phyloP scores from a whole-genome alignment of 2,329 filamentous ascomycete genomes.

The Magnaporthales sp. region DNA sequence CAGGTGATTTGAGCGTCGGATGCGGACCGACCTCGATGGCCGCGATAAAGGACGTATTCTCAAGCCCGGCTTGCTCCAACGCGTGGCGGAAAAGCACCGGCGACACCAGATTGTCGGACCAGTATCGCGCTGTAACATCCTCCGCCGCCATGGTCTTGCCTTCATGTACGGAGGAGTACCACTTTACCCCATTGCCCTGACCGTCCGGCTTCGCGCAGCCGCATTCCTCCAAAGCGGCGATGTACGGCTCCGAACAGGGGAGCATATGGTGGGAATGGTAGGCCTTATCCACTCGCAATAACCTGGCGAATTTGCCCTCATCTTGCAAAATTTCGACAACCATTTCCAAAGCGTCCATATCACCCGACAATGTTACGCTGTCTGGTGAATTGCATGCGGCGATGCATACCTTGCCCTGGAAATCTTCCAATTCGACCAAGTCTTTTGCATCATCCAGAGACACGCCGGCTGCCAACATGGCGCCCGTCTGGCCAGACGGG shows the following conservation, averaged over 20 bases:
- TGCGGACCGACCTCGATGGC: neutral
- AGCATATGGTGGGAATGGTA: slow-evolving; percentile 33
- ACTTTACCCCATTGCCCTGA: slow-evolving; percentile 17
- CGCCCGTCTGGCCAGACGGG: slow-evolving; percentile 14
- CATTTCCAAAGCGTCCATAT: slow-evolving; percentile 10
- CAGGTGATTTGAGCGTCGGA: slow-evolving; percentile 15
- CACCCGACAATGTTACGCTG: slow-evolving; percentile 35
- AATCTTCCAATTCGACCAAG: neutral
- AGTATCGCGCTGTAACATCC: slow-evolving; percentile 24
- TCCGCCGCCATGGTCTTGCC: slow-evolving; percentile 22
- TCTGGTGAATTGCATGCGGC: slow-evolving; percentile 22
- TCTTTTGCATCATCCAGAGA: neutral
- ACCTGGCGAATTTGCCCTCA: slow-evolving; percentile 18
- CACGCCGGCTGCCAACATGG: slow-evolving; percentile 32
- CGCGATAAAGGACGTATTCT: neutral
- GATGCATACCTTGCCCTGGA: slow-evolving; percentile 13
- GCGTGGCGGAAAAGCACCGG: slow-evolving; percentile 21
- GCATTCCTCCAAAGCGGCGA: slow-evolving; percentile 18
- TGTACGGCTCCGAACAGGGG: slow-evolving; percentile 22
- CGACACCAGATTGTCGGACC: slow-evolving; percentile 25
- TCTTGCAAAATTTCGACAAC: slow-evolving; percentile 15
- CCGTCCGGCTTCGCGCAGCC: slow-evolving; percentile 15
- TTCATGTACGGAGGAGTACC: slow-evolving; percentile 24
- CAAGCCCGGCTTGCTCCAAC: neutral
- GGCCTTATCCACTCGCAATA: slow-evolving; percentile 27